Evolutionary conservation across 371 early-diverging fungal genomes (phyloP), one percentile per base, ranked within the genome.

Genomic region (Chytridium lagenaria): DNA sequence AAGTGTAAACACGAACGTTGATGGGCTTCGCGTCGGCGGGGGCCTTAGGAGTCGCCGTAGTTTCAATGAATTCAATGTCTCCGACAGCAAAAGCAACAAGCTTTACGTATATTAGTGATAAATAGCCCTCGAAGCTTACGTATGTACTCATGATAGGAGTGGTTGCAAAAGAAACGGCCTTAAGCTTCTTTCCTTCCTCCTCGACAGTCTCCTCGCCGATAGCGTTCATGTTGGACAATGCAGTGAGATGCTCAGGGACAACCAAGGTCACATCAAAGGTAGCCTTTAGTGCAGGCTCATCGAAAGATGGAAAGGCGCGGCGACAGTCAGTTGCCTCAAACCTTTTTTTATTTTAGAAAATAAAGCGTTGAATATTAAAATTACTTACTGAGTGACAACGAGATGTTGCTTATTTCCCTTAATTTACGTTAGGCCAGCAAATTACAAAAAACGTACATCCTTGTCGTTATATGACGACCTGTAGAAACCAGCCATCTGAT

Each of bases 241-340:
- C 94, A 1, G 87, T 88, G 61, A 90, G 82, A 23, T 86, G 82
- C n/a, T 70, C 71, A 2, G 89, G 89, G 15, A 93, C 93, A 26
- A 83, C 85, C 31, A 99, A 80, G 15, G 88, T 90, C 66, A 95
- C 82, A 36, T 90, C 89, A 78, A 96, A 98, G 1, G 92, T 92
- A n/a, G 99, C 96, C 94, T 84, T 82, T 50, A 82, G 69, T 34
- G 72, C 71, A 12, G 85, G 85, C 73, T 86, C 86, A 68, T 86
- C 92, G 91, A 93, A 97, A 82, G 93, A 96, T 7, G 99, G 98
- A 81, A 97, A 93, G 15, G 91, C 93, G 40, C 90, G 85, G 68
- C 98, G 88, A n/a, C 94, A 93, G 81, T 92, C 91, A 16, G 95
- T 93, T n/a, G 98, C 88, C 82, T 96, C 95, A 84, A 96, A 97